These are phyloP conservation scores for Podila epicladia DNA, from an alignment of 192 early-diverging fungal genomes.

Conservation along the genomic window DNA sequence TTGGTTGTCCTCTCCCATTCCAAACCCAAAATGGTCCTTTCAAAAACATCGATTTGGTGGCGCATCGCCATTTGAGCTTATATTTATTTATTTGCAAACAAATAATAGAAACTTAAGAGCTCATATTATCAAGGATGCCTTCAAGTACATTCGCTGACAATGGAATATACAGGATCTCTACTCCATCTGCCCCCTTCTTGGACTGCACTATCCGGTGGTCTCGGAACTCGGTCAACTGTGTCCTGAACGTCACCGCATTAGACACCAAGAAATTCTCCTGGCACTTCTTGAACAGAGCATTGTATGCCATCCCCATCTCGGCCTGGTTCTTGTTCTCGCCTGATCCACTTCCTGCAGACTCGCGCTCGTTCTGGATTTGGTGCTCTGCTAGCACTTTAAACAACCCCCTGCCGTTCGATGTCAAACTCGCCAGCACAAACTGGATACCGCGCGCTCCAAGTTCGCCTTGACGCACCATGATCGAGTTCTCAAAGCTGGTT, in stretches of 20 bases:
- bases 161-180: constrained; percentile 80
- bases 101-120: not conserved
- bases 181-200: constrained; percentile 65
- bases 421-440: constrained; percentile 85
- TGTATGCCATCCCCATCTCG: constrained; percentile 70
- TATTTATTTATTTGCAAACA: not conserved
- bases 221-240: constrained; percentile 92
- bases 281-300: constrained; percentile 74
- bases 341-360: constrained; percentile 21
- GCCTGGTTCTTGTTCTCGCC: constrained; percentile 22
- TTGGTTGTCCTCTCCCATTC: not conserved
- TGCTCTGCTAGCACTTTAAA: constrained; percentile 89
- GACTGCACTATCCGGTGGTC: constrained; percentile 90
- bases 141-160: constrained; percentile 70
- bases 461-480: constrained; percentile 63
- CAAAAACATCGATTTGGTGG: not conserved
- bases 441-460: constrained; percentile 75
- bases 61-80: not conserved
- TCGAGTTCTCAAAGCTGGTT: constrained; percentile 84
- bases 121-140: constrained; percentile 75
- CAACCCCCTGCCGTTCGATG: constrained; percentile 84
- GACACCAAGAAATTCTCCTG: constrained; percentile 86
- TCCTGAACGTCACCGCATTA: constrained; percentile 85
- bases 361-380: constrained; percentile 67
- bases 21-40: not conserved